Evolutionary conservation across 192 early-diverging fungal genomes (phyloP).

Genomic region (Entomortierella lignicola): DNA sequence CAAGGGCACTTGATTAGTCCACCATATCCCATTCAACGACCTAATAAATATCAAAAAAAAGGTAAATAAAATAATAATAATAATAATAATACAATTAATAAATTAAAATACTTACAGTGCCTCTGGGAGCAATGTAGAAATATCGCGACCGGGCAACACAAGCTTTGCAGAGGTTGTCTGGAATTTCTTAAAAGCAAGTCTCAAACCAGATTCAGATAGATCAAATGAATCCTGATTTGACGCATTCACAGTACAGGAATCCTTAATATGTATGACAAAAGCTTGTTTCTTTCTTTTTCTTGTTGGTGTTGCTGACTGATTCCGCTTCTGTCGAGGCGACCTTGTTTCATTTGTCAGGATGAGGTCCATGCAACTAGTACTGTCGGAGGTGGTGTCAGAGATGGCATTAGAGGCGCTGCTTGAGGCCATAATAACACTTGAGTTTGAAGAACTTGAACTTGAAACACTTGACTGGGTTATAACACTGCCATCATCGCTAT

Average conservation of each 20-base stretch:
- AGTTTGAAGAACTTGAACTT: not conserved
- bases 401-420: no score
- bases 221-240: no score
- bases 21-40: conserved; percentile 5
- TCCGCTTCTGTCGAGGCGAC: not conserved
- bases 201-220: no score
- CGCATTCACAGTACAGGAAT: no score
- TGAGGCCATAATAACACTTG: no score
- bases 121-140: not conserved
- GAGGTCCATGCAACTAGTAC: no score
- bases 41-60: not conserved
- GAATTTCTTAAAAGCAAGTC: not conserved
- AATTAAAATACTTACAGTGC: not conserved
- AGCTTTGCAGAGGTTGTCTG: not conserved
- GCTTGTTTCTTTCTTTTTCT: no score
- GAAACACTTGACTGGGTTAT: no score
- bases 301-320: no score
- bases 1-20: not conserved
- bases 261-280: no score
- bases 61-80: not conserved
- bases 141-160: not conserved
- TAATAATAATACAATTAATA: not conserved
- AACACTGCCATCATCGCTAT: no score
- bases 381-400: no score
- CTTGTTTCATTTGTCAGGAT: not conserved